These are phyloP conservation scores for Boletus subluridellus DNA, from an alignment of 1,284 basidiomycete species.

Conservation along the genomic window DNA sequence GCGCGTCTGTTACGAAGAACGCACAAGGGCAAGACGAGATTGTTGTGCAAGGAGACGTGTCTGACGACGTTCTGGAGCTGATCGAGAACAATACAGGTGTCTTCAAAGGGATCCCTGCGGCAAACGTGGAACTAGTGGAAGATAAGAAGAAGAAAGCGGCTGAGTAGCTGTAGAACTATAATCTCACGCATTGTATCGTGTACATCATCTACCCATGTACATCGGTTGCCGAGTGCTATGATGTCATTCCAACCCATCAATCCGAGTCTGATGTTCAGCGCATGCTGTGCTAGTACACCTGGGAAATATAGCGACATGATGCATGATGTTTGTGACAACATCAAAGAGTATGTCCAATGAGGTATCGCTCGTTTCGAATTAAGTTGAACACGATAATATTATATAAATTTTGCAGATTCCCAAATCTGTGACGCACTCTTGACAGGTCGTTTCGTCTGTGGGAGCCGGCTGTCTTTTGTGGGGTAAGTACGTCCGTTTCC, in stretches of 20 bases:
- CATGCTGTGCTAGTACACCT: no score
- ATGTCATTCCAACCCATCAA: slow-evolving; percentile 11
- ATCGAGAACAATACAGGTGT: slow-evolving; percentile 50
- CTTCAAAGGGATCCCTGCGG: slow-evolving; percentile 57
- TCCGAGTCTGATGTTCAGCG: no score
- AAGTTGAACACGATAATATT: no score
- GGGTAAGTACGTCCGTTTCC: no score
- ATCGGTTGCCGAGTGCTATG: slow-evolving; percentile 1
- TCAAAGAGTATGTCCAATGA: no score
- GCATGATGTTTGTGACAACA: no score
- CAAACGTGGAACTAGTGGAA: slow-evolving; percentile 62
- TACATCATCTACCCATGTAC: neutral
- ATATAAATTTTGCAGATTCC: no score
- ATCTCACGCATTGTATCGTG: neutral
- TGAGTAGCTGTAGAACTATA: slow-evolving; percentile 20
- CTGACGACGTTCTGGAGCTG: slow-evolving; percentile 71
- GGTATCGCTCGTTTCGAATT: no score
- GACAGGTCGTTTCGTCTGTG: no score
- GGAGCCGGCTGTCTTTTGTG: no score
- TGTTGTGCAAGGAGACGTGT: slow-evolving; percentile 93
- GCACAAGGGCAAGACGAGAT: slow-evolving; percentile 88
- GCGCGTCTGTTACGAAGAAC: slow-evolving; percentile 88
- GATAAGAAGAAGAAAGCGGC: slow-evolving; percentile 65
- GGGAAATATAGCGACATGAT: no score
- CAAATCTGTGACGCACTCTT: no score